Conservation (phyloP, 257 asterid genomes). For the Orobanche coerulescens region DNA sequence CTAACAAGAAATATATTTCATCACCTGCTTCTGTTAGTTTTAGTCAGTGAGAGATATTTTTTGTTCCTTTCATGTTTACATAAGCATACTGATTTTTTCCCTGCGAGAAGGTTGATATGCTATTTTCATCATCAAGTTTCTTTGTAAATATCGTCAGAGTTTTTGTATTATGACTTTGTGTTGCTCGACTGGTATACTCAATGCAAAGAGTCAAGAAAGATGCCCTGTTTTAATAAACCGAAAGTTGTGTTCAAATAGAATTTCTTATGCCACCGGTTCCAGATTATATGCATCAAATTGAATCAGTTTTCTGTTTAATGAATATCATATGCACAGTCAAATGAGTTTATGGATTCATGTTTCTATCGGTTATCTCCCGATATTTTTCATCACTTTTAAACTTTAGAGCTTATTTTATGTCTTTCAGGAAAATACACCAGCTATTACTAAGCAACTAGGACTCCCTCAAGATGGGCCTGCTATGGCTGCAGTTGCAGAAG, state of each 20-base stretch:
- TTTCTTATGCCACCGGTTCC: neutral
- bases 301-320: neutral
- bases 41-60: conserved; percentile 2
- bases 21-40: neutral
- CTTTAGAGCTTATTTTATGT: conserved; percentile 14
- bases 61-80: conserved; percentile 6
- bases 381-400: neutral
- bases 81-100: neutral
- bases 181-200: neutral
- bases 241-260: neutral
- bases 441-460: conserved; percentile 46
- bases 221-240: neutral
- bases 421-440: conserved; percentile 68
- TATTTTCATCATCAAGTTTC: conserved; percentile 12
- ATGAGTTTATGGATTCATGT: neutral
- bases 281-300: conserved; percentile 2
- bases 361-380: neutral
- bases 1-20: conserved; percentile 4
- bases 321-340: neutral
- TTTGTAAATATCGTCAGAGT: neutral
- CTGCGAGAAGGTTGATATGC: neutral
- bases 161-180: conserved; percentile 15
- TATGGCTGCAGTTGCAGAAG: conserved; percentile 36
- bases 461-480: conserved; percentile 55
- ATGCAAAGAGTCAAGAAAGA: neutral